Percentiles rank a stretch among this genome's conserved stretches.
These are phyloP conservation scores for Stylonectria norvegica DNA, from an alignment of 2,329 filamentous ascomycete species.

Conservation along the genomic window DNA sequence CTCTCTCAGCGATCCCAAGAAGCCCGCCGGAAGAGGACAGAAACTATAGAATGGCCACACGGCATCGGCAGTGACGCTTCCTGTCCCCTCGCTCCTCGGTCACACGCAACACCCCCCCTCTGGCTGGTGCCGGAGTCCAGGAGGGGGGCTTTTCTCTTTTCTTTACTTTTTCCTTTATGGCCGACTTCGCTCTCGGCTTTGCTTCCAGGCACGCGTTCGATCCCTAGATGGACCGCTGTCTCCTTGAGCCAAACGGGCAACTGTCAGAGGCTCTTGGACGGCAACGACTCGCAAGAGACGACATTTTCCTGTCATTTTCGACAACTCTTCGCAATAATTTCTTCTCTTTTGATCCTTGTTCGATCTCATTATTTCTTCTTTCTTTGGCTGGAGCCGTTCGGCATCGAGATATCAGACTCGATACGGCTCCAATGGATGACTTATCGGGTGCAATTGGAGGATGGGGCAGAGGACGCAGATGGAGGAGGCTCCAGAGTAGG, in stretches of 20 bases:
- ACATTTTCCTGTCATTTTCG: slow-evolving; percentile 21
- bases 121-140: slow-evolving; percentile 1
- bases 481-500: background rate
- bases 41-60: slow-evolving; percentile 24
- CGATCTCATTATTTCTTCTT: slow-evolving; percentile 3
- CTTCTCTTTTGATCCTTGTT: slow-evolving; percentile 5
- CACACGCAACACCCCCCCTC: slow-evolving; percentile 4
- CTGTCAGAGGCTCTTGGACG: slow-evolving; percentile 10
- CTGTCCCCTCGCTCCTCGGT: slow-evolving; percentile 3
- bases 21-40: slow-evolving; percentile 20
- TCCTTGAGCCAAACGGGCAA: slow-evolving; percentile 10
- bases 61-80: slow-evolving; percentile 8
- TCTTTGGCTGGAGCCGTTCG: background rate
- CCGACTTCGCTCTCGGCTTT: slow-evolving; percentile 2
- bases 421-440: background rate
- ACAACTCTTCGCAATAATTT: slow-evolving; percentile 5
- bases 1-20: slow-evolving; percentile 15
- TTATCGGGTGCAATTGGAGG: background rate
- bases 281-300: slow-evolving; percentile 22
- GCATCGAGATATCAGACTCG: background rate
- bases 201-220: slow-evolving; percentile 9
- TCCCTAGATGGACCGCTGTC: slow-evolving; percentile 18
- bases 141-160: slow-evolving; percentile 1
- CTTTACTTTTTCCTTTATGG: slow-evolving; percentile 4
- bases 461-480: background rate